Conservation (phyloP, 768 basidiomycete species). For the Calocera viscosa region DNA sequence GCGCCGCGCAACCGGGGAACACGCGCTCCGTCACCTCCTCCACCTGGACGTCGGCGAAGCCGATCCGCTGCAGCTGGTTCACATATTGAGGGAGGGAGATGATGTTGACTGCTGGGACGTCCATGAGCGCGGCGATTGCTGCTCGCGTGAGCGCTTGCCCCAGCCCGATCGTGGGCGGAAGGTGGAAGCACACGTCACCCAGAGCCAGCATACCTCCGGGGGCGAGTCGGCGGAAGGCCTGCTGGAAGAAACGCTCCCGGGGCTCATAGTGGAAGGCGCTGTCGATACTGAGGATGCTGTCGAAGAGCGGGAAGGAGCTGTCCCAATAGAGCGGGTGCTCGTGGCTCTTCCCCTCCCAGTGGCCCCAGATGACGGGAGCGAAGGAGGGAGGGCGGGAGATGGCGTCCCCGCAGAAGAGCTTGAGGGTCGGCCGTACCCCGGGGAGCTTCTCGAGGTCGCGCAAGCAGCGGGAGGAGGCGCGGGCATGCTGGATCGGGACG, state of each 20-base stretch:
- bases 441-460: slow-evolving; percentile 27
- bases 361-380: neutral
- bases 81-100: slow-evolving; percentile 37
- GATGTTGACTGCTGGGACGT: slow-evolving; percentile 41
- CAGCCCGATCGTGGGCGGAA: slow-evolving; percentile 23
- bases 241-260: slow-evolving; percentile 40
- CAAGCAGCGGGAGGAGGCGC: neutral
- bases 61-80: slow-evolving; percentile 34
- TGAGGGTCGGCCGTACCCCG: slow-evolving; percentile 24
- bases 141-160: slow-evolving; percentile 1
- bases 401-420: slow-evolving; percentile 12
- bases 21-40: slow-evolving; percentile 48
- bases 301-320: slow-evolving; percentile 26
- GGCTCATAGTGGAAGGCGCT: slow-evolving; percentile 58
- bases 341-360: slow-evolving; percentile 7
- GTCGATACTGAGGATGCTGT: slow-evolving; percentile 48
- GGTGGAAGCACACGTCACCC: slow-evolving; percentile 47
- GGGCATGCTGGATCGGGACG: slow-evolving; percentile 34
- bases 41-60: slow-evolving; percentile 41
- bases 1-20: slow-evolving; percentile 44
- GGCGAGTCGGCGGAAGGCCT: slow-evolving; percentile 36
- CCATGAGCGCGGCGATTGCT: slow-evolving; percentile 19
- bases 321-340: slow-evolving; percentile 38
- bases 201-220: slow-evolving; percentile 45
- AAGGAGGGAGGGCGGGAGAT: slow-evolving; percentile 7